Evolutionary conservation across 257 asterid species (phyloP).

Genomic region (Verbascum thapsus): DNA sequence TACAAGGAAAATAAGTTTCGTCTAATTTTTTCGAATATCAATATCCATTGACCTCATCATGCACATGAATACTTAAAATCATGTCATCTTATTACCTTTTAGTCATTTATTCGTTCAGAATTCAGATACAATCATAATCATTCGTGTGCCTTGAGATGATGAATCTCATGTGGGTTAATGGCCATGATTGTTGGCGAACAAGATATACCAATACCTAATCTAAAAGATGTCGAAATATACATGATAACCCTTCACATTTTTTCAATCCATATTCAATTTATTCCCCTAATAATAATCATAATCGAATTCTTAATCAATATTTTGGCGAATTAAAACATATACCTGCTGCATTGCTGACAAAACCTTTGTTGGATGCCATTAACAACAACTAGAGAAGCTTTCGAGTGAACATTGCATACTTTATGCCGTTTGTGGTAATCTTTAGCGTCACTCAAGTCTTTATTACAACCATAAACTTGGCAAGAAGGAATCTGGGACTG

Average conservation of each 20-base stretch:
- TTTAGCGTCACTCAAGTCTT: constrained; percentile 63
- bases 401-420: constrained; percentile 75
- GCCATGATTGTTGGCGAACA: too few species aligned
- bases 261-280: too few species aligned
- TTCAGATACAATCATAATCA: too few species aligned
- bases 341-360: constrained; percentile 93
- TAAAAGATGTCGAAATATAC: too few species aligned
- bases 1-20: not conserved
- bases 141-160: too few species aligned
- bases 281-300: not conserved
- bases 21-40: too few species aligned
- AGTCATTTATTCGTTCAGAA: not conserved
- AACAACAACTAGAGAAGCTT: constrained; percentile 63
- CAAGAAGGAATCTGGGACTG: constrained; percentile 52
- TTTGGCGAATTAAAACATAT: not conserved
- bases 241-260: too few species aligned
- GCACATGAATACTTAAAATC: not conserved
- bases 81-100: not conserved
- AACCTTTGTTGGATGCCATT: constrained; percentile 67
- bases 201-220: too few species aligned
- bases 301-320: not conserved
- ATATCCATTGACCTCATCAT: not conserved
- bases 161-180: too few species aligned
- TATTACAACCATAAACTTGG: constrained; percentile 66
- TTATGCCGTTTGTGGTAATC: constrained; percentile 75